Base-by-base conservation (phyloP, 371 early-diverging fungal species). In the Caulochytrium protostelioides region DNA sequence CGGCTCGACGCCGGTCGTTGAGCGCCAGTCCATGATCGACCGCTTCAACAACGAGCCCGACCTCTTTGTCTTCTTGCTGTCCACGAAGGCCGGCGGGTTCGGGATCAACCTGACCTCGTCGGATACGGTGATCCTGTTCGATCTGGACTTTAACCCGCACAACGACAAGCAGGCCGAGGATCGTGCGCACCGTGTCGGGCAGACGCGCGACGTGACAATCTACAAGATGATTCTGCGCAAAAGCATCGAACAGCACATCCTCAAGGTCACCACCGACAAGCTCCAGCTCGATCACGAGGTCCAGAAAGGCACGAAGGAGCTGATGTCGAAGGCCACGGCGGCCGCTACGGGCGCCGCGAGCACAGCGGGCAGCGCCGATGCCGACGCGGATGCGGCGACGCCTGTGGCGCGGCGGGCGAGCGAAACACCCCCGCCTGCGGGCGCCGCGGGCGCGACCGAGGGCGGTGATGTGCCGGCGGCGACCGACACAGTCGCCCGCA, bases 111-210 rank as follows among this genome's bases (percentile, higher is more conserved):
- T 94, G 46, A 84, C 84, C 2, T 63, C 77, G 2, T 89, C 91
- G 20, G 81, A 81, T 39, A 70, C 76, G 9, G 87, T 94, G 10
- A 70, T 94, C 25, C 55, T 92, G 35, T 79, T 79, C 49, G 91
- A 90, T 43, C 52, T 78, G 36, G 97, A 91, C 37, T 85, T 78
- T 52, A 95, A 92, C 46, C 94, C 97, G 1, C 87, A 86, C 42
- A 90, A 89, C 49, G 94, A 91, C 52, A 66, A 73, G 21, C 94
- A 95, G 57, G 76, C 63, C 9, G 67, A 72, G 53, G 76, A 72
- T 37, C 48, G 73, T 13, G 70, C 69, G 0, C 72, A 76, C 45
- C 49, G 73, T 28, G 82, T 94, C 14, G 95, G 95, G 0, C 95
- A 97, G 56, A 78, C 72, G 22, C 68, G 71, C 23, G 73, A 75